Evolutionary conservation across 768 basidiomycete genomes (phyloP), one percentile per base, ranked within the genome.

Genomic region (Daedalea quercina): DNA sequence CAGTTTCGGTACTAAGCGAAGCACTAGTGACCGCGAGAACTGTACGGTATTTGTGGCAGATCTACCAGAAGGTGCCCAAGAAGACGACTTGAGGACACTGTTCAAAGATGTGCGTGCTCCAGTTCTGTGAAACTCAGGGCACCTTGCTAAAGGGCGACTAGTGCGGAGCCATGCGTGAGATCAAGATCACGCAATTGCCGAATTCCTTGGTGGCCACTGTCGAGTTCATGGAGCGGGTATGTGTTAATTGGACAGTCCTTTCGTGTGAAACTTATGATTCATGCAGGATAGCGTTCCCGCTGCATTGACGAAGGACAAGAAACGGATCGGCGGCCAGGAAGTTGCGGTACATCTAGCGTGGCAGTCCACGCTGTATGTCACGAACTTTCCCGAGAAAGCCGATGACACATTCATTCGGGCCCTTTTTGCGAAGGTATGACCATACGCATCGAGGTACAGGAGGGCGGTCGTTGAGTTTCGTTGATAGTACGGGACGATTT

Each of bases 301-400:
- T 0, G 96, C 91, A 1, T 74, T 95, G 35, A 95, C 94, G 0
- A 94, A 92, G 65, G 95, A 99, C 70, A 96, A 95, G 70, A 96
- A 95, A 66, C 81, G 84, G 46, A 61, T 98, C 33, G 76, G 77
- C 44, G 85, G 77, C 0, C 73, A 81, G 44, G 93, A 96, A 65
- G 74, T 97, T 19, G 74, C 80, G 8, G 94, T 98, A 2, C 85
- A 94, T 63, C 75, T 95, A 41, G 93, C 90, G 1, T 96, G 94
- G 94, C 80, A 87, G 59, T 93, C 92, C 2, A 98, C 94, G 3
- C 69, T 99, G 2, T 99, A 94, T 68, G 84, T 96, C 48, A 94
- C 96, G 17, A 99, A 98, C 70, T 98, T 97, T 70, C 87, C 94
- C 0, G 89, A 91, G 65, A 75, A 78, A 17, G 76, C 79, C 13